Base-by-base conservation (phyloP, 768 basidiomycete species). In the Pisolithus orientalis region DNA sequence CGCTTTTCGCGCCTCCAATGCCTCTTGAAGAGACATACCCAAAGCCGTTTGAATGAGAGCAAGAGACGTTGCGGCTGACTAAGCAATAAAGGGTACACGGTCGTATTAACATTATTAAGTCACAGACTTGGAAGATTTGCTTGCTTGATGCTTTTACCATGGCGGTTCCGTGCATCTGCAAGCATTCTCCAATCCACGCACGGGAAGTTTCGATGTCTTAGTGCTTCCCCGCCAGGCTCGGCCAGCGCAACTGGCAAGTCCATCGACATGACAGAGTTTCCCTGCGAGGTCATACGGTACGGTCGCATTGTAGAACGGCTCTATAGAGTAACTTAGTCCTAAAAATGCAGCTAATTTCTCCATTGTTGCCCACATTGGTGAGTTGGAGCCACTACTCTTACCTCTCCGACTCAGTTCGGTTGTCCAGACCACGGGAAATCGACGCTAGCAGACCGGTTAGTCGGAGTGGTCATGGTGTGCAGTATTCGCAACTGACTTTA, bases 341-440 rank as follows among this genome's bases (percentile, higher is more conserved):
- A 48, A 42, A 17, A 29, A 2, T 34, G 11, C 53, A 89, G 87
- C n/a, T 49, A 97, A 97, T 67, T 93, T 97, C 67, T 94, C 93
- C 9, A 93, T 97, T 59, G 95, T 97, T 64, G 94, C 94, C 1
- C 94, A 97, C 67, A 96, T 96, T 59, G 93, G 92, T 84, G 62
- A 50, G 65, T 54, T 29, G 28, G 37, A 13, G 8, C 28, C 9
- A 28, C 3, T 39, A 14, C 0, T 32, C 6, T 7, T 14, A 16
- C 24, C 31, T 21, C 42, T 56, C 16, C 28, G 9, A 5, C 57
- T 65, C 48, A 51, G 16, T 34, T 45, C 11, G 39, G 25, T 47
- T 37, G n/a, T 47, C n/a, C 52, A 87, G 89, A 96, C 68, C 94
- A 96, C 69, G 95, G 95, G 49, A 98, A 97, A 75, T 94, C 91